phyloP scores from a whole-genome alignment of 192 early-diverging fungal species.

The Backusella tarrabulga region DNA sequence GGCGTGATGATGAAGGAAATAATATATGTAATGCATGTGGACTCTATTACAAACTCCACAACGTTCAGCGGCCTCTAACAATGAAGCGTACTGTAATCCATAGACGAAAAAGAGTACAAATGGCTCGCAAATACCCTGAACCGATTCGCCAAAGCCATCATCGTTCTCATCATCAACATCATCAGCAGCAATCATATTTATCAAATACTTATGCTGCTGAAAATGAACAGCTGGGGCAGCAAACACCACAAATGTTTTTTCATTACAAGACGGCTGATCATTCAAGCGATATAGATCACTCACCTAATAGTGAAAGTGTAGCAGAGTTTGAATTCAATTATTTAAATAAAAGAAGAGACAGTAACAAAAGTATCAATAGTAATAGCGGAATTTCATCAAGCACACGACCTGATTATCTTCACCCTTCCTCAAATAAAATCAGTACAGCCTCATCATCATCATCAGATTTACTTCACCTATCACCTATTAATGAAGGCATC shows the following conservation, averaged over 20 bases:
- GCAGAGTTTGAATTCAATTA: neutral
- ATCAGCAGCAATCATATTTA: neutral
- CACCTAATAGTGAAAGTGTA: neutral
- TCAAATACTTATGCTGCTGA: neutral
- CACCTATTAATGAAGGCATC: neutral
- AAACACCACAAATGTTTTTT: neutral
- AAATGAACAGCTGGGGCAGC: neutral
- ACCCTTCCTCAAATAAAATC: neutral
- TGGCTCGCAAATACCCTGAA: conserved; percentile 1
- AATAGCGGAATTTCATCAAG: neutral
- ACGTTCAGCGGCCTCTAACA: conserved; percentile 64
- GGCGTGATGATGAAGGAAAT: conserved; percentile 65
- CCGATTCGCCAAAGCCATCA: neutral
- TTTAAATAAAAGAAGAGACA: conserved; percentile 2
- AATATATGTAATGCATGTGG: conserved; percentile 90
- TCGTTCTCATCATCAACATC: neutral
- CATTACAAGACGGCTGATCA: neutral
- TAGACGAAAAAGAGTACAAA: conserved; percentile 48
- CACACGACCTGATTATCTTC: neutral
- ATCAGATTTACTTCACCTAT: conserved; percentile 3
- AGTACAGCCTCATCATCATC: neutral
- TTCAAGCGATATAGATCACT: neutral
- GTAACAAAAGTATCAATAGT: neutral
- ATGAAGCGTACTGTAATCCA: conserved; percentile 68
- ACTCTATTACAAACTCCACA: conserved; percentile 82